A percentile compares a stretch with the other conserved stretches of the same genome.
phyloP scores from a whole-genome alignment of 139 green algal species.

The Chlorella vulgaris region DNA sequence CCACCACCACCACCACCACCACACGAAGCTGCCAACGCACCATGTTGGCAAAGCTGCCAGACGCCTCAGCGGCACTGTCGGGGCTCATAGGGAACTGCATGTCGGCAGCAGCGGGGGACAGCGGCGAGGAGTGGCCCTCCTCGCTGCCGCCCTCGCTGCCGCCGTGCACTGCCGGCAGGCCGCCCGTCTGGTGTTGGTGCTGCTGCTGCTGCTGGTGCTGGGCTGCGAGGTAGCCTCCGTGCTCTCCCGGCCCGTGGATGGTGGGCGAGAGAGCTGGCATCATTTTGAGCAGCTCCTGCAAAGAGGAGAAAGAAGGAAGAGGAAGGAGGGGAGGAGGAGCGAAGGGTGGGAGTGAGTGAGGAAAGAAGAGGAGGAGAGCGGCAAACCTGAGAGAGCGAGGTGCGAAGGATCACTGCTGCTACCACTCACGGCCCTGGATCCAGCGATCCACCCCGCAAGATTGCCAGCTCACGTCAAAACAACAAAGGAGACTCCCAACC shows the following conservation, averaged over 20 bases:
- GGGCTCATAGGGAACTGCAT: conserved; percentile 15
- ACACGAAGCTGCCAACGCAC: neutral
- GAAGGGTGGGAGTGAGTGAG: neutral
- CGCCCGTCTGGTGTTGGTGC: neutral
- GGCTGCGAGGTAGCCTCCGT: neutral
- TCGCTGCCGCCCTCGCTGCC: neutral
- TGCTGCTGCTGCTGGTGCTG: neutral
- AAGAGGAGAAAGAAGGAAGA: too few species aligned
- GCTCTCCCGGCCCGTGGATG: conserved; percentile 40
- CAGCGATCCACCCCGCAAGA: too few species aligned
- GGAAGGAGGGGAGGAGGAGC: neutral
- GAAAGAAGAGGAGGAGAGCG: neutral
- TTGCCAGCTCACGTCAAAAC: too few species aligned
- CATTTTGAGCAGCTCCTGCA: conserved; percentile 32
- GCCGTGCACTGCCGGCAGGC: too few species aligned
- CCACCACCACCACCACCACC: neutral
- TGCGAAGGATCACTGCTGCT: too few species aligned
- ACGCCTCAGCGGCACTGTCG: neutral
- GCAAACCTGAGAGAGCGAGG: too few species aligned
- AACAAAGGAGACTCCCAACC: too few species aligned
- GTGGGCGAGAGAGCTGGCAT: conserved; percentile 23
- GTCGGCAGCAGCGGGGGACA: neutral
- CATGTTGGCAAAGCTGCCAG: neutral
- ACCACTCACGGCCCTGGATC: too few species aligned
- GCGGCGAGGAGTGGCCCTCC: too few species aligned